Evolutionary conservation across 176 grass and related monocot genomes (phyloP), one percentile per base, ranked within the genome.

Genomic region (Cocos nucifera): DNA sequence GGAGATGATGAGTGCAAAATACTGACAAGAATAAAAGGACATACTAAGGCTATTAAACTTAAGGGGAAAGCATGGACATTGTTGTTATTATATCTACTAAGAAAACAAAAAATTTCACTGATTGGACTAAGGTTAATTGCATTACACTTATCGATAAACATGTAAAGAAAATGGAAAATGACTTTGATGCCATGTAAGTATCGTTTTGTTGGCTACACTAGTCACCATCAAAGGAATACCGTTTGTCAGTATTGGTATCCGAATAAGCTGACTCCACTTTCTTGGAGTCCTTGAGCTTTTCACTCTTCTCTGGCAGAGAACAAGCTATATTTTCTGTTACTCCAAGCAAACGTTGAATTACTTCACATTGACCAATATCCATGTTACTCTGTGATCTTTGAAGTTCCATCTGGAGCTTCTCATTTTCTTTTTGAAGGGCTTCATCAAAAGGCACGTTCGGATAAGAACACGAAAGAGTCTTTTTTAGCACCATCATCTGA

Each of bases 331-430:
- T 98, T 78, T 85, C 77, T n/a, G 88, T 89, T 22, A 98, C 93
- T 25, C 88, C 82, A 50, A 98, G 57, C 59, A 98, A 86, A 72
- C 83, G 93, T 17, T 98, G 87, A 67, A 98, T 89, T 58, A 98
- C 85, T 81, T 98, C 93, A 8, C 81, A 86, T 26, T 90, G 85
- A 26, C 79, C 61, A 53, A 89, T 30, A 62, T 98, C 90, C 79
- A 95, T 83, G 69, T 68, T 89, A 51, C 78, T 82, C 51, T 91
- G 85, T 22, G 93, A 98, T 61, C 87, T 83, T 51, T 98, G 87
- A 73, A 98, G 77, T 57, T 98, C 93, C 58, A 88, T 78, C 64
- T 98, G 84, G 55, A 98, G 79, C 63, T 98, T 98, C 83, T 98
- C 93, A 29, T 78, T 92, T 80, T 98, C 93, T 73, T 92, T 98